Evolutionary conservation across 1,284 basidiomycete species (phyloP).

Genomic region (Ustilago curta): DNA sequence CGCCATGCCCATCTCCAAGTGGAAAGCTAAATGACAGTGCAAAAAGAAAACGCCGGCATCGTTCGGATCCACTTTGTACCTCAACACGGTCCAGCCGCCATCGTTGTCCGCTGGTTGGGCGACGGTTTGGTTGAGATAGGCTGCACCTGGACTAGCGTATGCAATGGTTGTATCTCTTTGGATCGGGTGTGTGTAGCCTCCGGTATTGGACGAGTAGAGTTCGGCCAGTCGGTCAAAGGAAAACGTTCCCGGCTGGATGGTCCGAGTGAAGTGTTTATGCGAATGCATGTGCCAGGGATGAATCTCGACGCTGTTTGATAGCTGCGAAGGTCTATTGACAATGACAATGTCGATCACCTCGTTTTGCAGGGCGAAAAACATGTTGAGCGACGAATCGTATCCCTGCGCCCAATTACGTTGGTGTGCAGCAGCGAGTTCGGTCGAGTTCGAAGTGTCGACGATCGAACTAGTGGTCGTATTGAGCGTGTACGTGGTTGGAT

Average conservation of each 20-base stretch:
- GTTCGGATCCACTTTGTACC: constrained; percentile 37
- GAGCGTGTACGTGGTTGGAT: constrained; percentile 8
- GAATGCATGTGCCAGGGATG: constrained; percentile 61
- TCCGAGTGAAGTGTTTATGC: constrained; percentile 43
- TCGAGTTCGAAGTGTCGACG: background rate
- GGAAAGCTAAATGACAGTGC: constrained; percentile 53
- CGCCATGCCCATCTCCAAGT: constrained; percentile 58
- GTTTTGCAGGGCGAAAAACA: constrained; percentile 36
- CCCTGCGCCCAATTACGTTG: constrained; percentile 12
- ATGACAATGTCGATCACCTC: constrained; percentile 59
- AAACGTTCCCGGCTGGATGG: constrained; percentile 48
- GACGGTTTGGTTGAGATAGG: constrained; percentile 30
- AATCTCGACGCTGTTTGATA: too few species aligned
- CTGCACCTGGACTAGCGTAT: constrained; percentile 47
- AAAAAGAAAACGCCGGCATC: constrained; percentile 43
- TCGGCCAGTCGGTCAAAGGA: constrained; percentile 19
- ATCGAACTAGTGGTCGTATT: background rate
- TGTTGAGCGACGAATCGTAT: constrained; percentile 19
- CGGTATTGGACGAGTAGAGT: constrained; percentile 6
- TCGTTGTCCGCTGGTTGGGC: constrained; percentile 14
- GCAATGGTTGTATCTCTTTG: constrained; percentile 52
- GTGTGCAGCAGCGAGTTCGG: constrained; percentile 6
- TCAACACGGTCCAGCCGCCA: constrained; percentile 49
- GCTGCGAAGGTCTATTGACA: constrained; percentile 40
- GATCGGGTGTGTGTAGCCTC: constrained; percentile 24